Conservation (phyloP, 2,329 filamentous ascomycete genomes). For the Talaromyces sp. region DNA sequence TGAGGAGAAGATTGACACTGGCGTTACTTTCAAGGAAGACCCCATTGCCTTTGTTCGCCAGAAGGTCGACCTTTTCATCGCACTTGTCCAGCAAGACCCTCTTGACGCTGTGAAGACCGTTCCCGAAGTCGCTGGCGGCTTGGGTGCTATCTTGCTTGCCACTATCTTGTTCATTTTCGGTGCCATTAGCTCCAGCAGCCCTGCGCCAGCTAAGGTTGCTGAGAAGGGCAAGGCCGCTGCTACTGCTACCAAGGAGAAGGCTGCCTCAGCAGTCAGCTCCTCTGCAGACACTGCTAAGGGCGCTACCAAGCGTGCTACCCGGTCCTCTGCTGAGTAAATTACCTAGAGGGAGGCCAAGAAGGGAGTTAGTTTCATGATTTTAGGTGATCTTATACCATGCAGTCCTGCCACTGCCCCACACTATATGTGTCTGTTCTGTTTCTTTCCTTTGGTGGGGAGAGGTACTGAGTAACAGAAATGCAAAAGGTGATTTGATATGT, state of each 20-base stretch:
- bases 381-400: not conserved
- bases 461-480: not conserved
- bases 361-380: not conserved
- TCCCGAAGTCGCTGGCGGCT: conserved; percentile 80
- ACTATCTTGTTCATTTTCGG: conserved; percentile 66
- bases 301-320: conserved; percentile 57
- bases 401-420: not conserved
- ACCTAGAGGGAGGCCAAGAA: not conserved
- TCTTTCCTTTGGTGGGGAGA: not conserved
- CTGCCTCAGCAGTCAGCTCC: conserved; percentile 56
- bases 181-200: conserved; percentile 58
- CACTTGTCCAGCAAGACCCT: conserved; percentile 76
- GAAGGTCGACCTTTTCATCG: conserved; percentile 88
- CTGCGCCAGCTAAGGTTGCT: conserved; percentile 55
- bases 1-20: conserved; percentile 46
- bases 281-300: conserved; percentile 72
- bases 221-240: conserved; percentile 74
- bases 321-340: conserved; percentile 36
- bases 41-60: conserved; percentile 81
- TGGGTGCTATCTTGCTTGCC: conserved; percentile 65
- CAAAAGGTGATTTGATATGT: not conserved
- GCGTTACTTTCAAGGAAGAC: conserved; percentile 86
- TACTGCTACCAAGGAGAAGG: conserved; percentile 56
- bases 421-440: not conserved
- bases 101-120: conserved; percentile 81